Percentiles rank a stretch among this genome's conserved stretches.
These are phyloP conservation scores for Xerocomellus intermedius DNA, from an alignment of 768 basidiomycete species.

Conservation along the genomic window DNA sequence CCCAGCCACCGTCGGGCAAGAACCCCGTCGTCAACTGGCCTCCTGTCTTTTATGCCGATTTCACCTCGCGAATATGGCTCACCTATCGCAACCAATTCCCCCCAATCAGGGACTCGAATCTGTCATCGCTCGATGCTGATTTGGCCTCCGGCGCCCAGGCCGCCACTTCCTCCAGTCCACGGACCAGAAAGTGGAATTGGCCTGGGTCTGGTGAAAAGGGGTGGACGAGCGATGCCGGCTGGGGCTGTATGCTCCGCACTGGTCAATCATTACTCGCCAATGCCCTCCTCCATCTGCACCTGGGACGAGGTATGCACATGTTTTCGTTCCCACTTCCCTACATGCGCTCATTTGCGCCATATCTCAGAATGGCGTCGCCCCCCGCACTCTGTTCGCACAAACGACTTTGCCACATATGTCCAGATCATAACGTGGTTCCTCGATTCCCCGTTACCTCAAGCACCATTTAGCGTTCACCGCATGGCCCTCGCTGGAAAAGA, in stretches of 20 bases:
- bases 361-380: slow-evolving; percentile 82
- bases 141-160: slow-evolving; percentile 31
- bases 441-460: slow-evolving; percentile 78
- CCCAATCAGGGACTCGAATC: slow-evolving; percentile 68
- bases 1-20: slow-evolving; percentile 34
- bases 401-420: slow-evolving; percentile 82
- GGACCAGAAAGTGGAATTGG: slow-evolving; percentile 61
- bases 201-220: slow-evolving; percentile 64
- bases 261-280: slow-evolving; percentile 85
- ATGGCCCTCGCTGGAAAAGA: slow-evolving; percentile 96
- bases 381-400: slow-evolving; percentile 52
- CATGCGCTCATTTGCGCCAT: slow-evolving; percentile 7
- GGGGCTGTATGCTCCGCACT: slow-evolving; percentile 91
- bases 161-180: slow-evolving; percentile 41
- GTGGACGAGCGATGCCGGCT: slow-evolving; percentile 82
- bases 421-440: slow-evolving; percentile 94
- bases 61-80: slow-evolving; percentile 84
- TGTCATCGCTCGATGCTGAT: slow-evolving; percentile 42
- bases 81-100: slow-evolving; percentile 89
- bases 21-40: slow-evolving; percentile 59
- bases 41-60: slow-evolving; percentile 82
- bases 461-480: slow-evolving; percentile 93
- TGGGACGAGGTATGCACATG: slow-evolving; percentile 60
- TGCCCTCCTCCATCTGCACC: slow-evolving; percentile 69
- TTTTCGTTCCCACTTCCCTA: neutral